Evolutionary conservation across 768 basidiomycete genomes (phyloP).

Genomic region (Xerocomus brunneocitrinus): DNA sequence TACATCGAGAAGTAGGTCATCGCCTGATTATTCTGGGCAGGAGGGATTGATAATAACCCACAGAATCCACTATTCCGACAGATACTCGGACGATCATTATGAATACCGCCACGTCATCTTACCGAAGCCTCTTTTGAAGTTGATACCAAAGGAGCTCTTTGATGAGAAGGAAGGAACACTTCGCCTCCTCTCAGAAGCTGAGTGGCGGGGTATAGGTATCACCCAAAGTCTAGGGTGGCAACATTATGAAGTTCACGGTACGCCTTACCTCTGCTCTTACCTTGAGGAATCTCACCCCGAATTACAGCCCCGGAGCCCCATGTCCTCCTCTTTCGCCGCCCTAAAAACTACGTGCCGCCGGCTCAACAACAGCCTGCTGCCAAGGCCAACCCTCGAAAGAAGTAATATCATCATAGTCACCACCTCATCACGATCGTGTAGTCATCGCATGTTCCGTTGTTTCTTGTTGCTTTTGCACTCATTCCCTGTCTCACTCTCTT

Average conservation of each 20-base stretch:
- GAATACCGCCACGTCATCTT: conserved; percentile 98
- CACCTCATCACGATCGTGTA: conserved; percentile 8
- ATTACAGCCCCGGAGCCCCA: conserved; percentile 82
- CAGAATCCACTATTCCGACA: conserved; percentile 88
- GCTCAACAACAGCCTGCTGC: conserved; percentile 39
- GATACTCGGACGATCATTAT: conserved; percentile 86
- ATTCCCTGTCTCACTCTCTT: conserved; percentile 11
- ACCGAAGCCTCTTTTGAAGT: conserved; percentile 89
- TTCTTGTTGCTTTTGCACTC: conserved; percentile 20
- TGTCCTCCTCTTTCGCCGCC: conserved; percentile 87
- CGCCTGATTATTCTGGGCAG: conserved; percentile 12
- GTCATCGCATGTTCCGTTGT: conserved; percentile 20
- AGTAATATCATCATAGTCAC: conserved; percentile 24
- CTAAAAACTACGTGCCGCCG: conserved; percentile 60
- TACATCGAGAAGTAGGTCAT: conserved; percentile 67
- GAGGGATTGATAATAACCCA: conserved; percentile 10
- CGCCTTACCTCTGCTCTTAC: conserved; percentile 14
- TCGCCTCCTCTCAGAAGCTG: conserved; percentile 76
- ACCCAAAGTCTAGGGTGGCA: conserved; percentile 96
- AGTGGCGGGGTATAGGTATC: conserved; percentile 97
- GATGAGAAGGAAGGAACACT: conserved; percentile 74
- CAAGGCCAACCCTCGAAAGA: conserved; percentile 41
- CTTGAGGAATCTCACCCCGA: conserved; percentile 10
- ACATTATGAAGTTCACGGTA: conserved; percentile 96
- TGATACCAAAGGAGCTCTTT: conserved; percentile 86